Conservation (phyloP, 176 grass and related monocot species). For the Bolboschoenus planiculmis region DNA sequence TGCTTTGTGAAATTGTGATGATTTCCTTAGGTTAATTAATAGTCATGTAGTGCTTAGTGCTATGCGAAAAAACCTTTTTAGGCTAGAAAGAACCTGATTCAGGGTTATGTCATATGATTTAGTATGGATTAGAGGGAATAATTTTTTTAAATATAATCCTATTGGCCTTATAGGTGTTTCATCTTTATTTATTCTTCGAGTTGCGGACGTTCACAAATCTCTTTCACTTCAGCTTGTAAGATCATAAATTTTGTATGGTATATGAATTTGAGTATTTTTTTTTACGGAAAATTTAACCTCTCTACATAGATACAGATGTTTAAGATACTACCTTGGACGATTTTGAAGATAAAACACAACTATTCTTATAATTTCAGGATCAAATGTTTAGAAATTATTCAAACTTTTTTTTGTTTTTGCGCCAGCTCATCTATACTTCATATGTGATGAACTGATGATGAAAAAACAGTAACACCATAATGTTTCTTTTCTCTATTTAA, state of each 20-base stretch:
- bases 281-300: too few relatives aligned
- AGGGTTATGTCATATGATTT: constrained; percentile 8
- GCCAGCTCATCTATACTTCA: neutral
- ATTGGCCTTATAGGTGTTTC: neutral
- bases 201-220: neutral
- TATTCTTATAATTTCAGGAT: too few relatives aligned
- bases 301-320: too few relatives aligned
- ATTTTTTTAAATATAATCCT: neutral
- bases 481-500: neutral
- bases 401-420: too few relatives aligned
- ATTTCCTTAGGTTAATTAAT: neutral
- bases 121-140: neutral
- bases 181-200: neutral
- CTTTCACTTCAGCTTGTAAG: neutral
- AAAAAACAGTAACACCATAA: neutral
- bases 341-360: too few relatives aligned
- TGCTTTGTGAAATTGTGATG: neutral
- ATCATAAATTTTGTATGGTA: too few relatives aligned
- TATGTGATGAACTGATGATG: neutral
- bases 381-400: too few relatives aligned
- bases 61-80: neutral
- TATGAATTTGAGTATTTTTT: too few relatives aligned
- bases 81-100: neutral
- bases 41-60: neutral
- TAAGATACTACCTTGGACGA: too few relatives aligned